Conservation (phyloP, 1,139 yeast genomes). For the Schizosaccharomyces versatilis region DNA sequence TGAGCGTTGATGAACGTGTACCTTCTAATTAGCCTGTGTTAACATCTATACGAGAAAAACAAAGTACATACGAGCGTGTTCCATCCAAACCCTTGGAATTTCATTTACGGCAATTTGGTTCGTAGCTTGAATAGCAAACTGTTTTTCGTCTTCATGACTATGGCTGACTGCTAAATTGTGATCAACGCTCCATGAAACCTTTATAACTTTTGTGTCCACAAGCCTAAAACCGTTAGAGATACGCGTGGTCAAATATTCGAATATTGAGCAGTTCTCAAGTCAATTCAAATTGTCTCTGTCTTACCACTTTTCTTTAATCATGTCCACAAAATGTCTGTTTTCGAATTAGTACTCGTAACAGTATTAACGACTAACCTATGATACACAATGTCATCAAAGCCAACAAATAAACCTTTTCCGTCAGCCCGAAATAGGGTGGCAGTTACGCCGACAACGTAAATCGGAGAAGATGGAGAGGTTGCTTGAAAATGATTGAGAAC, state of each 20-base stretch:
- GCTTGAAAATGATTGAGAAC: constrained; percentile 40
- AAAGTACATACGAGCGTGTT: background rate
- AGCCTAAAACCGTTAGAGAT: background rate
- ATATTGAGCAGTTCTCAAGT: background rate
- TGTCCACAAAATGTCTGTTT: constrained; percentile 25
- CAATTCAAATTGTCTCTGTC: background rate
- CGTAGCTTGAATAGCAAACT: background rate
- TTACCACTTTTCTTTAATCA: constrained; percentile 34
- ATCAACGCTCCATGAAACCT: constrained; percentile 36
- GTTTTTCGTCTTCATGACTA: background rate
- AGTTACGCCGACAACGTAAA: constrained; percentile 60
- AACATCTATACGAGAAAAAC: background rate
- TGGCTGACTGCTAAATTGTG: constrained; percentile 26
- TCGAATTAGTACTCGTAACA: constrained; percentile 3
- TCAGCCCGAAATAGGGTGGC: constrained; percentile 63
- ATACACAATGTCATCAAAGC: constrained; percentile 55
- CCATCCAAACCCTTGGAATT: background rate
- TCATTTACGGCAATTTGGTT: background rate
- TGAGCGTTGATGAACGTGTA: constrained; percentile 37
- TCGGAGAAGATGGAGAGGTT: constrained; percentile 21
- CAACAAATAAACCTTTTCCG: constrained; percentile 32
- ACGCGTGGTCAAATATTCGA: too few relatives aligned
- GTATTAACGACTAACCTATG: constrained; percentile 26
- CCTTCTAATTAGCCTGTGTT: constrained; percentile 8
- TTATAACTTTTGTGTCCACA: background rate